phyloP scores from a whole-genome alignment of 1,139 yeast genomes.

The Suhomyces yuchorum region DNA sequence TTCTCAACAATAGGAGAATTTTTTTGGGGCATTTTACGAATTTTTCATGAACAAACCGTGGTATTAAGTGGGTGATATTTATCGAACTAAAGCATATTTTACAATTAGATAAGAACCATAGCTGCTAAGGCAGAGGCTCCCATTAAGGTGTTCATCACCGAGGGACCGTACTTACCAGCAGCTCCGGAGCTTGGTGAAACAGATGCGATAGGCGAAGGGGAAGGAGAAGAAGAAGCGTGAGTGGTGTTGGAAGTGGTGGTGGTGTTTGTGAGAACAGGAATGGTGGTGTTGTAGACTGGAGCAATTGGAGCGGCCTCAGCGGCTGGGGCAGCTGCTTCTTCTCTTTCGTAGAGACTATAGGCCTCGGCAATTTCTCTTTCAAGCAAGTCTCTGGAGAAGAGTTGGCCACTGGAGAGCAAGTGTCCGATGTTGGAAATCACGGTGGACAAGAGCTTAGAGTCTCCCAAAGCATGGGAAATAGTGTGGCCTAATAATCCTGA shows the following conservation, averaged over 20 bases:
- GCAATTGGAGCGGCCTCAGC: background rate
- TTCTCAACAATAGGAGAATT: background rate
- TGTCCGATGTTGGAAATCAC: constrained; percentile 24
- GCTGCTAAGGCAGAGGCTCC: constrained; percentile 12
- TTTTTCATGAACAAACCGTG: background rate
- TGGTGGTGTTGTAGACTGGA: background rate
- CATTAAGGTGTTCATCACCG: constrained; percentile 8
- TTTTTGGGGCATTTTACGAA: background rate
- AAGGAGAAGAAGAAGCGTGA: constrained; percentile 2
- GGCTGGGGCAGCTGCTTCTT: background rate
- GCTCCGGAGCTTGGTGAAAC: constrained; percentile 4
- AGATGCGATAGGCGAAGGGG: constrained; percentile 3
- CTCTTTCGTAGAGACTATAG: constrained; percentile 6
- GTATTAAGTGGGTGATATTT: background rate
- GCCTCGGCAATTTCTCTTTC: constrained; percentile 14
- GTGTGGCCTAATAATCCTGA: constrained; percentile 33
- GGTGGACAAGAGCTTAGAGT: constrained; percentile 29
- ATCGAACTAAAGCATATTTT: constrained; percentile 7
- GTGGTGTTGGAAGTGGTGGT: background rate
- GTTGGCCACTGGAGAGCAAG: constrained; percentile 21
- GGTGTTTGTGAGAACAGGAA: background rate
- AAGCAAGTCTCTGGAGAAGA: constrained; percentile 21
- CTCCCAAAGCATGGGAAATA: constrained; percentile 29
- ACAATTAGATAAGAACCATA: constrained; percentile 6
- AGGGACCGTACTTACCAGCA: constrained; percentile 5